phyloP scores from a whole-genome alignment of 306 rosid species.

The Erythrophleum fordii region DNA sequence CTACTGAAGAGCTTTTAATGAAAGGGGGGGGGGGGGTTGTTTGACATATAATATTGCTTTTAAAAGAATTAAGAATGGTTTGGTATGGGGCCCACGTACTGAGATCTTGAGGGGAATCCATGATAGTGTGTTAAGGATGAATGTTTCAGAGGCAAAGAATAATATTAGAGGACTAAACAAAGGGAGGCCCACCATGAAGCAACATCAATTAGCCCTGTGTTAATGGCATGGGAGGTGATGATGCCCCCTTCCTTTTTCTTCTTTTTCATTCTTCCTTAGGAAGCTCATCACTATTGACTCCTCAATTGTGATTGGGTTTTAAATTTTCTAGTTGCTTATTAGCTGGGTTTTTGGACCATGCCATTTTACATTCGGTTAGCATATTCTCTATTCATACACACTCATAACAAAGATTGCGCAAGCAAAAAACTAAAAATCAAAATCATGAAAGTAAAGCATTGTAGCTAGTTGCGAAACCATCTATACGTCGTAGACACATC shows the following conservation, averaged over 20 bases:
- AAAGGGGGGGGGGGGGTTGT: conserved; percentile 12
- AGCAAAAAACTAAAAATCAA: too few species aligned
- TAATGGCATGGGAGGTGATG: conserved; percentile 75
- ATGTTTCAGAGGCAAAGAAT: conserved; percentile 36
- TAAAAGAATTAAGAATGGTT: conserved; percentile 30
- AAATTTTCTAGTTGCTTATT: too few species aligned
- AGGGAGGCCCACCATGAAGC: conserved; percentile 56
- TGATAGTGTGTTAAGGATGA: conserved; percentile 60
- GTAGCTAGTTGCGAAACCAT: too few species aligned
- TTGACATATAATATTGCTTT: conserved; percentile 8
- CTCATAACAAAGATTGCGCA: too few species aligned
- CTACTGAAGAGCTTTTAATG: conserved; percentile 6
- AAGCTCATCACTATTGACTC: conserved; percentile 30
- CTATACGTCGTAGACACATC: too few species aligned
- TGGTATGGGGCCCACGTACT: conserved; percentile 51
- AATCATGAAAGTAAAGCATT: too few species aligned
- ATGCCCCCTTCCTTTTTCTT: conserved; percentile 43
- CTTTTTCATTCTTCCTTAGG: conserved; percentile 41
- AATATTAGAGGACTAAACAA: conserved; percentile 36
- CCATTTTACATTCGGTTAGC: too few species aligned
- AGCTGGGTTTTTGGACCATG: too few species aligned
- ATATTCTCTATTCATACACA: too few species aligned
- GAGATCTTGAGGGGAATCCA: conserved; percentile 53
- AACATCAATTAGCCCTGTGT: conserved; percentile 67
- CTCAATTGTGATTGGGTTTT: background rate